Conservation (phyloP, 345 rosid species). For the Punica granatum region DNA sequence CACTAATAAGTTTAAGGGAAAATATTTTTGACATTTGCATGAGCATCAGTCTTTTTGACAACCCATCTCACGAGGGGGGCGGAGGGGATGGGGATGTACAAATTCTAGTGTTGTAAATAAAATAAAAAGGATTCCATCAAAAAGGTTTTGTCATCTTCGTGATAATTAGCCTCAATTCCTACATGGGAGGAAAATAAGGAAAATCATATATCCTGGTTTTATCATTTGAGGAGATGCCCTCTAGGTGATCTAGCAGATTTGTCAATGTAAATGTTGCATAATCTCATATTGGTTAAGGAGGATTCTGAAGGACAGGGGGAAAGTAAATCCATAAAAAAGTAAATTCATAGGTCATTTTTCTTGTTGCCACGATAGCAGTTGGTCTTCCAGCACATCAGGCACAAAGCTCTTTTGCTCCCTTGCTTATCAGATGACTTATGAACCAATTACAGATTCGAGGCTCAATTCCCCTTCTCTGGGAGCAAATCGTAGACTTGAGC, state of each 20-base stretch:
- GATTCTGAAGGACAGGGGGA: neutral
- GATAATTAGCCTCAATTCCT: neutral
- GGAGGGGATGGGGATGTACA: neutral
- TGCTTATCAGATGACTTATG: neutral
- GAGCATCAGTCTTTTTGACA: neutral
- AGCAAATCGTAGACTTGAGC: conserved; percentile 97
- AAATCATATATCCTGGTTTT: neutral
- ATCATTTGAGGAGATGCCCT: neutral
- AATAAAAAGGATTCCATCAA: neutral
- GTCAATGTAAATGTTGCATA: neutral
- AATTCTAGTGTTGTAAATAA: neutral
- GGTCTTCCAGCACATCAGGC: neutral
- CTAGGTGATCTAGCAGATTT: neutral
- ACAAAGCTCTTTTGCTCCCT: neutral
- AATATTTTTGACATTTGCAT: neutral
- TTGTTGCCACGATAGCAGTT: neutral
- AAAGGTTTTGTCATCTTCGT: neutral
- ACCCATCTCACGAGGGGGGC: neutral
- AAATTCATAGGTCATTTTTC: neutral
- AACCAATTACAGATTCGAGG: conserved; percentile 64
- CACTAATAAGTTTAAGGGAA: neutral
- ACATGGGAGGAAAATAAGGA: neutral
- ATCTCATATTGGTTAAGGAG: neutral
- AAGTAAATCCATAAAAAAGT: neutral
- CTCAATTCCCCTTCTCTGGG: conserved; percentile 97